A percentile compares a stretch with the other conserved stretches of the same genome.
phyloP scores from a whole-genome alignment of 768 basidiomycete genomes.

The Omphalotus guepiniiformis region DNA sequence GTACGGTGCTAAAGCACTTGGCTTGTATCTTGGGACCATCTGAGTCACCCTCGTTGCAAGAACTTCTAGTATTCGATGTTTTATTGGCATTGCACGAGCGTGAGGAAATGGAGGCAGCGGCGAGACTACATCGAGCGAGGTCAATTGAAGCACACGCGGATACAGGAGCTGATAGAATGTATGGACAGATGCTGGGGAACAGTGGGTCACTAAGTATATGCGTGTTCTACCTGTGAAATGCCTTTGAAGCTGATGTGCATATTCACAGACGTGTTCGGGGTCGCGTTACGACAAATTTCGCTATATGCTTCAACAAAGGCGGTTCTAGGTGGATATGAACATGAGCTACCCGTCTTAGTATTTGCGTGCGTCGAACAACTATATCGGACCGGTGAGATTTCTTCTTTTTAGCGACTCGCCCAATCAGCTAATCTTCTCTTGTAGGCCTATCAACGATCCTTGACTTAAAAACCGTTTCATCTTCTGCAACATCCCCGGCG shows the following conservation, averaged over 20 bases:
- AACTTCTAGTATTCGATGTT: constrained; percentile 18
- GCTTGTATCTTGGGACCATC: neutral
- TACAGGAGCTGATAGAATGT: constrained; percentile 12
- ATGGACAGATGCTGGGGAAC: too few relatives aligned
- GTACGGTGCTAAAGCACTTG: neutral
- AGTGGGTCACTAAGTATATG: too few relatives aligned
- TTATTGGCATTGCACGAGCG: constrained; percentile 22
- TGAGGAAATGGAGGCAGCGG: constrained; percentile 21
- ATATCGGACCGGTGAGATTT: constrained; percentile 32
- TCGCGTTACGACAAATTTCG: constrained; percentile 29
- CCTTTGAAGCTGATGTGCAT: too few relatives aligned
- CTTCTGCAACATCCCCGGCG: too few relatives aligned
- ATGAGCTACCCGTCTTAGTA: constrained; percentile 35
- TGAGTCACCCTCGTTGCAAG: neutral
- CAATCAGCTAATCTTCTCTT: neutral
- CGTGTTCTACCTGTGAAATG: too few relatives aligned
- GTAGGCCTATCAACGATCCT: constrained; percentile 8
- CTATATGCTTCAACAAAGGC: constrained; percentile 30
- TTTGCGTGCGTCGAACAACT: constrained; percentile 39
- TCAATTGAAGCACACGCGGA: neutral
- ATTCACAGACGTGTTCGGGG: constrained; percentile 32
- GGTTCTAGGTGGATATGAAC: constrained; percentile 31
- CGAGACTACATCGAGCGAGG: constrained; percentile 3
- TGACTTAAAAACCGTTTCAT: neutral
- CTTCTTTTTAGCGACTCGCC: neutral